A percentile compares a stretch with the other conserved stretches of the same genome.
These are phyloP conservation scores for Cydonia oblonga DNA, from an alignment of 331 rosid species.

Conservation along the genomic window DNA sequence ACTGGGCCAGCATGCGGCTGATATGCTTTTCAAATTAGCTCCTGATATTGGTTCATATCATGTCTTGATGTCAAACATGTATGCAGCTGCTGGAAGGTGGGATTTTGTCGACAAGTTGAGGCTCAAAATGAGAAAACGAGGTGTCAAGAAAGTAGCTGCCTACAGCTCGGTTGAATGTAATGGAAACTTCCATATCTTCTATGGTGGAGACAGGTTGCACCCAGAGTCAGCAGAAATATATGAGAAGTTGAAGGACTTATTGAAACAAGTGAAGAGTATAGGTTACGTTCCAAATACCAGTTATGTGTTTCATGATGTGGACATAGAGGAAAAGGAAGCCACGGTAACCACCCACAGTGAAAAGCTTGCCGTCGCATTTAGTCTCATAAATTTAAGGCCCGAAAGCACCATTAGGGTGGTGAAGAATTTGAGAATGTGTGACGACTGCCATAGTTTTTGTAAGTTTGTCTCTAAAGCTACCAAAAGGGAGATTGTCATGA, in stretches of 20 bases:
- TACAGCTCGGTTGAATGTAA: conserved; percentile 25
- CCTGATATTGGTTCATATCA: conserved; percentile 22
- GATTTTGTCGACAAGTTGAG: conserved; percentile 23
- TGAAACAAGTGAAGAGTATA: conserved; percentile 15
- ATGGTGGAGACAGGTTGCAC: conserved; percentile 19
- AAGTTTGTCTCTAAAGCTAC: conserved; percentile 12
- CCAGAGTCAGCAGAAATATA: conserved; percentile 16
- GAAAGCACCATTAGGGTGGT: conserved; percentile 25
- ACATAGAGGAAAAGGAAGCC: conserved; percentile 24
- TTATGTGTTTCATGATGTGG: conserved; percentile 27
- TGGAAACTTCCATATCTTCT: conserved; percentile 15
- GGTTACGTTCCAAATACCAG: conserved; percentile 22
- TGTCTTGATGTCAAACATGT: conserved; percentile 24
- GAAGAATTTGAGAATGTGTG: conserved; percentile 25
- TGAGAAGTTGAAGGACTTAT: conserved; percentile 13
- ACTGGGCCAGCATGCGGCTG: conserved; percentile 23
- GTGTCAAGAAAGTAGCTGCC: conserved; percentile 24
- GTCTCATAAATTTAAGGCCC: conserved; percentile 12
- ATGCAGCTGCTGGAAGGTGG: conserved; percentile 41
- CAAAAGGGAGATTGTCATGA: conserved; percentile 19
- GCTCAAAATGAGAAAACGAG: conserved; percentile 23
- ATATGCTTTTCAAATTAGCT: conserved; percentile 10
- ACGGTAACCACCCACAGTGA: conserved; percentile 17
- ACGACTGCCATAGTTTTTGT: conserved; percentile 29
- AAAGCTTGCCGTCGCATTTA: conserved; percentile 24